Base-by-base conservation (phyloP, 1,284 basidiomycete genomes). In the Paramarasmius palmivorus region DNA sequence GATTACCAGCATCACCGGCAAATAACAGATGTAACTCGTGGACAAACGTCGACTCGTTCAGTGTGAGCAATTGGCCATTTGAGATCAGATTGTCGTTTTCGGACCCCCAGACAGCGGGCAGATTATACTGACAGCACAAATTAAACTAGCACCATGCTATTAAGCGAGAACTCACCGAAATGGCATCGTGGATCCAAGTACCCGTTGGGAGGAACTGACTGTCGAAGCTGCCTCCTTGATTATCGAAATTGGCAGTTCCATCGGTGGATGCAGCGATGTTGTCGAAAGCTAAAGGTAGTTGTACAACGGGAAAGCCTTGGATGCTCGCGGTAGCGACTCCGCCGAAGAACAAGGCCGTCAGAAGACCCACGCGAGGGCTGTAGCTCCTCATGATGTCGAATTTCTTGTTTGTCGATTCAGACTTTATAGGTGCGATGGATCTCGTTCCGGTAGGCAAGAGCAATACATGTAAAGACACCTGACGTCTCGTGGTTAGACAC, bases 11-110 rank as follows among this genome's bases (percentile, higher is more conserved):
- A 48, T 78, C 76, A 7, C 73, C 75, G 5, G 71, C 62, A 53
- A 76, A 77, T n/a, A 78, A 49, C 29, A 76, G 61, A 51, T 78
- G 76, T 29, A 76, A 57, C 55, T 77, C 70, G 52, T 76, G 75
- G 4, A 68, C 65, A 49, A 62, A 68, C 0, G 67, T 69, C 10
- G 65, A 59, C 0, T 62, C 44, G 2, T 59, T 52, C 22, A 77
- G 64, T 2, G 59, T 58, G n/a, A 77, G 32, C 2, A 72, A 61
- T 52, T 78, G 77, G 1, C 69, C 69, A 10, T 67, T 54, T 10
- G 73, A 65, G 35, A 78, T 61, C 25, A 74, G 60, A 48, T 78
- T 78, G 52, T 78, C 76, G 20, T 67, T 50, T 7, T 53, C 57
- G 4, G 38, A 37, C 20, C 74, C 74, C 77, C 77, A 77, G 1